These are phyloP conservation scores for Notholithocarpus densiflorus DNA, from an alignment of 306 rosid species.

Conservation along the genomic window DNA sequence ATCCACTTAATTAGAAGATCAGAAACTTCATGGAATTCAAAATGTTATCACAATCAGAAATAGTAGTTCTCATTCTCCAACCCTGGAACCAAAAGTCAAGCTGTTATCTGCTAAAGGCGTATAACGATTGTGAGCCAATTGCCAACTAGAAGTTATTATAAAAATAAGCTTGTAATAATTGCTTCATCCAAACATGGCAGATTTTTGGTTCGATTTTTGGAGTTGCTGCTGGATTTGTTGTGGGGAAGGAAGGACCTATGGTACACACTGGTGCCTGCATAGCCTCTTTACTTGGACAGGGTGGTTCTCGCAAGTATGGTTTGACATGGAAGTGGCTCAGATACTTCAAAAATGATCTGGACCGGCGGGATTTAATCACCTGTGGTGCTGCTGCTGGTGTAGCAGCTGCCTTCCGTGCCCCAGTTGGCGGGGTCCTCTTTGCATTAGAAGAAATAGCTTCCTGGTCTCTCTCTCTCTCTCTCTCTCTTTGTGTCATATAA, in stretches of 20 bases:
- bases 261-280: constrained; percentile 87
- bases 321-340: constrained; percentile 76
- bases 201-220: constrained; percentile 76
- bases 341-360: constrained; percentile 73
- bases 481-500: not conserved
- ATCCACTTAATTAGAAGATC: not conserved
- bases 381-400: constrained; percentile 93
- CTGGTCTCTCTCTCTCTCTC: constrained; percentile 50
- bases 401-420: constrained; percentile 87
- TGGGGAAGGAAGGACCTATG: constrained; percentile 92
- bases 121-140: not conserved
- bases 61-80: not conserved
- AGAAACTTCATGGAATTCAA: not conserved
- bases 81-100: not conserved
- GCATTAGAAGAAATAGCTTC: constrained; percentile 92
- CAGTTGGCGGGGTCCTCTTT: constrained; percentile 89
- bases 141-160: not conserved
- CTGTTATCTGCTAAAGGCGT: not conserved
- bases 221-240: constrained; percentile 76
- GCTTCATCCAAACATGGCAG: constrained; percentile 39
- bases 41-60: not conserved
- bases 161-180: not conserved
- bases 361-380: constrained; percentile 73
- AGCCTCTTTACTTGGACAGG: constrained; percentile 74
- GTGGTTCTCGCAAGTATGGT: constrained; percentile 65